Conservation (phyloP, 345 rosid species). For the Ricinus communis region DNA sequence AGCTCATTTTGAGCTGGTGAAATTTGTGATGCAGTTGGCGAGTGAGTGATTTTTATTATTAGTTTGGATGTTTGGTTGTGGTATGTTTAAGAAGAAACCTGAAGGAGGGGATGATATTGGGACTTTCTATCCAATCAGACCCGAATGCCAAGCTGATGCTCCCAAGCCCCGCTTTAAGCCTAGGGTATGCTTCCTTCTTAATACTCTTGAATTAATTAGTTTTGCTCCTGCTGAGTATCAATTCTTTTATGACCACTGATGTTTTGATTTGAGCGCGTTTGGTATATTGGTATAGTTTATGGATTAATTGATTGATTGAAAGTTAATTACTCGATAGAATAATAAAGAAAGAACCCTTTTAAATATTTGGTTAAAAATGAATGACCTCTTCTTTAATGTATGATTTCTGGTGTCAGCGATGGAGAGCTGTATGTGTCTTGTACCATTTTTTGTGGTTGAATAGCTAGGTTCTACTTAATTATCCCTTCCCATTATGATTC, state of each 20-base stretch:
- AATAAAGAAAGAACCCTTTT: neutral
- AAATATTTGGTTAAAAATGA: neutral
- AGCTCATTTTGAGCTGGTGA: neutral
- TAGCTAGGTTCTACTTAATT: neutral
- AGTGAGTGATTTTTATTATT: slow-evolving; percentile 7
- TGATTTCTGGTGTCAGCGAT: too few relatives aligned
- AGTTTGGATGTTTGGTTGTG: slow-evolving; percentile 38
- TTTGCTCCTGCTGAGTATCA: neutral
- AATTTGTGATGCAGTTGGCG: neutral
- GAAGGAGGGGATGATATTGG: slow-evolving; percentile 59
- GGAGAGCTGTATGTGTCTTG: too few relatives aligned
- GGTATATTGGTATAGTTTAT: neutral
- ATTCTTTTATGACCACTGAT: neutral
- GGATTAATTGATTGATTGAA: neutral
- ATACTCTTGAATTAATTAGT: neutral
- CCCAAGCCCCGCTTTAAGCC: slow-evolving; percentile 76
- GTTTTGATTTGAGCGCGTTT: neutral
- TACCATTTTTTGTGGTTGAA: neutral
- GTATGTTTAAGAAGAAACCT: slow-evolving; percentile 37
- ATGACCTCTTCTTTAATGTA: too few relatives aligned
- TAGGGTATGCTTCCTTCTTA: slow-evolving; percentile 38
- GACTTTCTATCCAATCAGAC: slow-evolving; percentile 68
- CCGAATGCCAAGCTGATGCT: slow-evolving; percentile 61
- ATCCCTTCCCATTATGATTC: too few relatives aligned
- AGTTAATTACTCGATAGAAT: neutral